Evolutionary conservation across 2,329 filamentous ascomycete species (phyloP).

Genomic region (Ophiosphaerella korrae): DNA sequence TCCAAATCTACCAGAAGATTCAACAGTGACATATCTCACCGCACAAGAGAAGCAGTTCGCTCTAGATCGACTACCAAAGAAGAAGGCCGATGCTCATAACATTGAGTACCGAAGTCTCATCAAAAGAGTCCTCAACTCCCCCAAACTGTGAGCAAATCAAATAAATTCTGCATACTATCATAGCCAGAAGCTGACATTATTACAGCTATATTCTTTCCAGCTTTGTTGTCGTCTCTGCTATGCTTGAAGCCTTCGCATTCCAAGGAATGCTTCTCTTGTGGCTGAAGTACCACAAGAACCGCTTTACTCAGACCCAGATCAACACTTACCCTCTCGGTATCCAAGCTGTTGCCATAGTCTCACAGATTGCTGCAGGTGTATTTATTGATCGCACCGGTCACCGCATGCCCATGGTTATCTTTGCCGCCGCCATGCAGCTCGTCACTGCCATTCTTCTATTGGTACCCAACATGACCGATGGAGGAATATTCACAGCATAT

Average conservation of each 20-base stretch:
- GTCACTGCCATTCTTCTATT: constrained; percentile 39
- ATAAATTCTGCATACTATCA: no score
- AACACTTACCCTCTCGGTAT: constrained; percentile 65
- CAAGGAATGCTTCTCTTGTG: constrained; percentile 29
- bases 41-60: constrained; percentile 24
- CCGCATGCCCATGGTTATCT: constrained; percentile 40
- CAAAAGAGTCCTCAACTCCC: constrained; percentile 20
- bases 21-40: constrained; percentile 16
- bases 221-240: constrained; percentile 42
- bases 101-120: constrained; percentile 21
- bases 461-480: constrained; percentile 35
- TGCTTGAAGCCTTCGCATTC: constrained; percentile 41
- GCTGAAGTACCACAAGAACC: constrained; percentile 19
- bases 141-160: constrained; percentile 13
- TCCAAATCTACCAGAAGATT: constrained; percentile 26
- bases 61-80: constrained; percentile 23
- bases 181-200: background rate
- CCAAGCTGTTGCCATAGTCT: constrained; percentile 60
- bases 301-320: constrained; percentile 51
- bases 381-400: constrained; percentile 45
- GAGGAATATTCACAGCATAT: constrained; percentile 42
- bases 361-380: constrained; percentile 44
- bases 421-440: constrained; percentile 39
- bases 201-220: constrained; percentile 46
- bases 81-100: constrained; percentile 24